Evolutionary conservation across 179 eudicot genomes (phyloP).

Genomic region (Dionaea muscipula): DNA sequence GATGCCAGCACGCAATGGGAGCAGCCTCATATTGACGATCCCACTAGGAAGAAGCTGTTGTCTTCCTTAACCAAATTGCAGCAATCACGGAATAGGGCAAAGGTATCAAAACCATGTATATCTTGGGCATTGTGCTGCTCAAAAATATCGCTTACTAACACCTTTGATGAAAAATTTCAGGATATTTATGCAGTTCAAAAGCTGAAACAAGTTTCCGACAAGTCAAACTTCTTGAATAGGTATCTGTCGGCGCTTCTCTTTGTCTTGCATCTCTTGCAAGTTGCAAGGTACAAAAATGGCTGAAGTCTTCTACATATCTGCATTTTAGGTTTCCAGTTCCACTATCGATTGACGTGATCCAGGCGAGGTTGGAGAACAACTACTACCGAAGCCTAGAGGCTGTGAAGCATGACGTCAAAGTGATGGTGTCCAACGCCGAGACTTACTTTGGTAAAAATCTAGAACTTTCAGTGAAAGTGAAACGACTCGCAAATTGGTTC

Average conservation of each 20-base stretch:
- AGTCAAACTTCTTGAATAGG: slow-evolving; percentile 67
- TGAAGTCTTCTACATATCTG: neutral
- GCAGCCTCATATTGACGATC: slow-evolving; percentile 64
- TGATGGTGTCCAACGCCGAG: slow-evolving; percentile 59
- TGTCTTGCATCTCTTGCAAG: neutral
- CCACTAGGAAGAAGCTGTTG: slow-evolving; percentile 35
- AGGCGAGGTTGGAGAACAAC: slow-evolving; percentile 57
- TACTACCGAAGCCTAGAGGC: slow-evolving; percentile 76
- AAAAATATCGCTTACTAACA: neutral
- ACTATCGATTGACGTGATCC: slow-evolving; percentile 63
- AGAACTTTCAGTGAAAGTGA: slow-evolving; percentile 37
- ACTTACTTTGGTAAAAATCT: slow-evolving; percentile 47
- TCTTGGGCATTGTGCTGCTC: neutral
- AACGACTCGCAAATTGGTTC: slow-evolving; percentile 64
- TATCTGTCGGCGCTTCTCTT: slow-evolving; percentile 8
- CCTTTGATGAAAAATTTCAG: slow-evolving; percentile 26
- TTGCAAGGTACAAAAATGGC: neutral
- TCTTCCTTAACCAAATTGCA: slow-evolving; percentile 40
- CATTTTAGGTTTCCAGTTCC: slow-evolving; percentile 78
- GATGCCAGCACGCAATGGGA: slow-evolving; percentile 65
- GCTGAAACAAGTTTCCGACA: slow-evolving; percentile 58
- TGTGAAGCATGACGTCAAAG: slow-evolving; percentile 53
- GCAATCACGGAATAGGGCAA: slow-evolving; percentile 39
- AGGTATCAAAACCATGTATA: slow-evolving; percentile 26
- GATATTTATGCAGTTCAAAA: slow-evolving; percentile 66